phyloP scores from a whole-genome alignment of 83 land plant species.

The Thuja plicata region DNA sequence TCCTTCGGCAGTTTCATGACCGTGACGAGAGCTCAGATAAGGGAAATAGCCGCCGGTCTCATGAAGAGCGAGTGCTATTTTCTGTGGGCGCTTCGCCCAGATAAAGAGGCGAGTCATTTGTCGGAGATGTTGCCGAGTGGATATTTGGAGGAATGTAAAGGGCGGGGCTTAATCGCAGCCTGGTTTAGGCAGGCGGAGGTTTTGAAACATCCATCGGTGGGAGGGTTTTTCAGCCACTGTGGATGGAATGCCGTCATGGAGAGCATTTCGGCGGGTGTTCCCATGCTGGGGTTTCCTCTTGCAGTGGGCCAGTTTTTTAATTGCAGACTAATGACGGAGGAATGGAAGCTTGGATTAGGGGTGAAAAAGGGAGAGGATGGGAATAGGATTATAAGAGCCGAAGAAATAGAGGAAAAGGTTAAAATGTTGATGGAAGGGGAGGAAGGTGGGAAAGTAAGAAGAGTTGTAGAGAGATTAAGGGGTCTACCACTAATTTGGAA shows the following conservation, averaged over 20 bases:
- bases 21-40: slow-evolving; percentile 27
- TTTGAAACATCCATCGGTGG: slow-evolving; percentile 34
- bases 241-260: slow-evolving; percentile 56
- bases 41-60: slow-evolving; percentile 33
- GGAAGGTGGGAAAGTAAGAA: neutral
- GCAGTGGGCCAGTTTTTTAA: slow-evolving; percentile 31
- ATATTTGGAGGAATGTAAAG: slow-evolving; percentile 6
- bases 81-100: slow-evolving; percentile 6
- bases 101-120: neutral
- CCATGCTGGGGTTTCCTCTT: slow-evolving; percentile 44
- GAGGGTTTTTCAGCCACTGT: slow-evolving; percentile 55
- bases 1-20: slow-evolving; percentile 49
- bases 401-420: slow-evolving; percentile 13
- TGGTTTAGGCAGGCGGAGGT: slow-evolving; percentile 52
- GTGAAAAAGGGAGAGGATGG: slow-evolving; percentile 12
- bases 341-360: slow-evolving; percentile 42
- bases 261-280: slow-evolving; percentile 36
- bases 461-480: slow-evolving; percentile 15
- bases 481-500: neutral
- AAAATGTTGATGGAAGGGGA: slow-evolving; percentile 17
- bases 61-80: slow-evolving; percentile 10
- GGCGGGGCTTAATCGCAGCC: slow-evolving; percentile 28
- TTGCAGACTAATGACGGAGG: slow-evolving; percentile 25
- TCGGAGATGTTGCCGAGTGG: slow-evolving; percentile 16
- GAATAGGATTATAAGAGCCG: neutral